Evolutionary conservation across 2,329 filamentous ascomycete species (phyloP).

Genomic region (Teratosphaeria viscida): DNA sequence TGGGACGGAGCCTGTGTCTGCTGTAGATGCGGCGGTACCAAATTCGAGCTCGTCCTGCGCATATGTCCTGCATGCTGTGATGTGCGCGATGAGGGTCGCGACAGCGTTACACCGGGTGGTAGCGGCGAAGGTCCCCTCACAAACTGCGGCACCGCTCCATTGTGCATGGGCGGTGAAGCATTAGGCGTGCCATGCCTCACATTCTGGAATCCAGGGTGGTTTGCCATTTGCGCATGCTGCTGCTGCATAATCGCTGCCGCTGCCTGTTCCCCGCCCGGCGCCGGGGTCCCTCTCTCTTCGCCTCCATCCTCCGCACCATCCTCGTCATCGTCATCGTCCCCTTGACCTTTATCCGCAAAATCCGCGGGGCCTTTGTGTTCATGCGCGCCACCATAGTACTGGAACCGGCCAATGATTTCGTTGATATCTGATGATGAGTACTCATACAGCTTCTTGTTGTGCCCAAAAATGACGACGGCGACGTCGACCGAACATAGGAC

Average conservation of each 20-base stretch:
- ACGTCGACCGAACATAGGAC: constrained; percentile 98
- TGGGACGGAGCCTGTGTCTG: constrained; percentile 51
- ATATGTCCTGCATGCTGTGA: constrained; percentile 53
- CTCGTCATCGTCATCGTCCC: constrained; percentile 67
- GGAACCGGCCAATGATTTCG: constrained; percentile 76
- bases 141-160: constrained; percentile 56
- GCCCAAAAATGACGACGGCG: constrained; percentile 95
- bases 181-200: constrained; percentile 75
- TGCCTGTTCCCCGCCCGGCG: constrained; percentile 48
- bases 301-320: constrained; percentile 49
- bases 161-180: constrained; percentile 77
- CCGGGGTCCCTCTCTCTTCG: constrained; percentile 56
- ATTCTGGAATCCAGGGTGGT: constrained; percentile 60
- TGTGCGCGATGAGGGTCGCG: constrained; percentile 70
- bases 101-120: constrained; percentile 52
- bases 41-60: constrained; percentile 62
- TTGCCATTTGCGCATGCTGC: constrained; percentile 33
- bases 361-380: constrained; percentile 94
- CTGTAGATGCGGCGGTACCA: constrained; percentile 51
- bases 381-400: constrained; percentile 86
- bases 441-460: constrained; percentile 98
- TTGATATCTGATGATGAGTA: constrained; percentile 92
- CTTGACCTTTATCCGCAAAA: constrained; percentile 66
- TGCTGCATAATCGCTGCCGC: constrained; percentile 37
- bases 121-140: constrained; percentile 73